Percentiles rank a stretch among this genome's conserved stretches.
Evolutionary conservation across 208 protist genomes (phyloP).

Genomic region (Trypanosoma avium): DNA sequence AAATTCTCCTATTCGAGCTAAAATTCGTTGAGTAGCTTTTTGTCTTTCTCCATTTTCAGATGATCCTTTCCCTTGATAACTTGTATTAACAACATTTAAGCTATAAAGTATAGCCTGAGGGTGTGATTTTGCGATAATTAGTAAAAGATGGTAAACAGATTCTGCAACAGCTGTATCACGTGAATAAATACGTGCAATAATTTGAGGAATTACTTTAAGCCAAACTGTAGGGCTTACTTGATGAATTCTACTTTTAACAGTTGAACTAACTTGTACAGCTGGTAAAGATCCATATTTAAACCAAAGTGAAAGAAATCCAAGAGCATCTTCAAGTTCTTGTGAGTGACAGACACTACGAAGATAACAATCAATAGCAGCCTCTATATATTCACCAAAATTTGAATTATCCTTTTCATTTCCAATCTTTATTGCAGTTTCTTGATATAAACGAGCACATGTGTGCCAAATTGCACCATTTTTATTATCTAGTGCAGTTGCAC

Average conservation of each 20-base stretch:
- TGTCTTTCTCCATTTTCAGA: constrained; percentile 61
- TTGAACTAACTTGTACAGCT: constrained; percentile 51
- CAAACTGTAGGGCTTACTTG: constrained; percentile 97
- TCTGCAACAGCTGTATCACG: constrained; percentile 82
- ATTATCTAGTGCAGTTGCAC: constrained; percentile 80
- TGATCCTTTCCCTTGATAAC: constrained; percentile 28
- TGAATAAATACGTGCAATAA: constrained; percentile 98
- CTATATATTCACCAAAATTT: constrained; percentile 65
- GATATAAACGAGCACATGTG: constrained; percentile 96
- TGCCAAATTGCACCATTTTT: constrained; percentile 98
- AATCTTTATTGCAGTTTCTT: constrained; percentile 58
- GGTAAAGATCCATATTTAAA: constrained; percentile 91
- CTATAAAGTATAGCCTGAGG: constrained; percentile 99
- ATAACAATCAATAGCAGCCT: constrained; percentile 94
- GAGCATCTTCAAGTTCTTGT: constrained; percentile 95
- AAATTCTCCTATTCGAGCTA: constrained; percentile 72
- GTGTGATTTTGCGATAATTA: constrained; percentile 95
- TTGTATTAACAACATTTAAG: constrained; percentile 96
- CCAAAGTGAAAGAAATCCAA: constrained; percentile 99
- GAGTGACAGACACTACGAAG: constrained; percentile 89
- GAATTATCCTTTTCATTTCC: not conserved
- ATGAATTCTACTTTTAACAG: constrained; percentile 87
- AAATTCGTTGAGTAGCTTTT: constrained; percentile 75
- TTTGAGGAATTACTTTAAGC: constrained; percentile 99
- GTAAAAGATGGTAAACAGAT: constrained; percentile 94